Conservation (phyloP, 1,284 basidiomycete genomes). For the Marasmius tenuissimus region DNA sequence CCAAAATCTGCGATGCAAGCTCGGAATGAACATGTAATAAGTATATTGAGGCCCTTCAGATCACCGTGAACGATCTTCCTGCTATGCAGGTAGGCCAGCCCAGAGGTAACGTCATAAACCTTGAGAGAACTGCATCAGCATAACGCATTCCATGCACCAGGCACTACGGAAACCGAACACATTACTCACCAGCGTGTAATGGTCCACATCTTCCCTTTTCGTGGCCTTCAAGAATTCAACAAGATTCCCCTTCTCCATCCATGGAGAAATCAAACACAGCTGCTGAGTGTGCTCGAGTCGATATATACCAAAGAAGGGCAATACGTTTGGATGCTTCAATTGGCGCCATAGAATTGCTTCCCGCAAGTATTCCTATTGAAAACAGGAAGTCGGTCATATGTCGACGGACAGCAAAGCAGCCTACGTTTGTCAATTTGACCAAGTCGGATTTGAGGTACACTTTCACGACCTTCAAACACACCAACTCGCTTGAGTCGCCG, state of each 20-base stretch:
- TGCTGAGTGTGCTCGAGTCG: conserved; percentile 7
- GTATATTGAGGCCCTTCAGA: no score
- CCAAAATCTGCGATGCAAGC: no score
- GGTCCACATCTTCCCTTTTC: no score
- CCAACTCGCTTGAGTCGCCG: no score
- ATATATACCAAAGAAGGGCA: conserved; percentile 2
- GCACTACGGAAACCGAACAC: no score
- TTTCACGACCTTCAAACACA: not conserved
- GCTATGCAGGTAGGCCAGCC: not conserved
- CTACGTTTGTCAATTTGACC: not conserved
- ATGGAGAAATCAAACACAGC: conserved; percentile 7
- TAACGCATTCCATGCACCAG: not conserved
- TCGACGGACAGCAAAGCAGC: not conserved
- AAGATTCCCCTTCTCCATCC: conserved; percentile 5
- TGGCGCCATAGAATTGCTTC: no score
- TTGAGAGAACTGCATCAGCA: not conserved
- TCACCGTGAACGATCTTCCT: no score
- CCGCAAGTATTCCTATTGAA: no score
- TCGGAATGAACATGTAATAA: no score
- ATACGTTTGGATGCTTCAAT: no score
- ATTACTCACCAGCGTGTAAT: not conserved
- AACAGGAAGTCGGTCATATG: not conserved
- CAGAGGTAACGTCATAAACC: not conserved
- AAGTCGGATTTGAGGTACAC: not conserved
- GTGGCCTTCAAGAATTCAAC: not conserved